A percentile compares a stretch with the other conserved stretches of the same genome.
phyloP scores from a whole-genome alignment of 176 grass and related monocot genomes.

The Aegilops sharonensis region DNA sequence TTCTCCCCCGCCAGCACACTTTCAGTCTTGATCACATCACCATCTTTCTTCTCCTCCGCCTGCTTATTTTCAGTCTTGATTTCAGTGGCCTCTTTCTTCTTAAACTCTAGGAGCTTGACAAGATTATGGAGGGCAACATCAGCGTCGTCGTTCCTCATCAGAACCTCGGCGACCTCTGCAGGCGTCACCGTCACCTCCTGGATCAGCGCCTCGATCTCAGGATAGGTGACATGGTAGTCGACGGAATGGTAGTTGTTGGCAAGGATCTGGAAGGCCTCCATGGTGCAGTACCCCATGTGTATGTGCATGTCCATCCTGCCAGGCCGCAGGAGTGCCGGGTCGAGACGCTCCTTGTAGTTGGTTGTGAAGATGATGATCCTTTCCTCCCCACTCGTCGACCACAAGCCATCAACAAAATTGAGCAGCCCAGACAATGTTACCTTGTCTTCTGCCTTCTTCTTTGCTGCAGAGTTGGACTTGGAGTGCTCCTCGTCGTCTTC shows the following conservation, averaged over 20 bases:
- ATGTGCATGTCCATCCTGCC: constrained; percentile 93
- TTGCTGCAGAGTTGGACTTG: constrained; percentile 4
- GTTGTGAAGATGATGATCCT: constrained; percentile 90
- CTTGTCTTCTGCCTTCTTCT: constrained; percentile 47
- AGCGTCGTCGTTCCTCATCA: constrained; percentile 61
- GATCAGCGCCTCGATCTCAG: constrained; percentile 51
- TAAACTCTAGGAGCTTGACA: constrained; percentile 43
- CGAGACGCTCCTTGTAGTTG: constrained; percentile 82
- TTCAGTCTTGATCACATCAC: background rate
- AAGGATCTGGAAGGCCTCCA: constrained; percentile 54
- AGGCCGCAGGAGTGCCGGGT: constrained; percentile 69
- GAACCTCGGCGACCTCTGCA: constrained; percentile 63
- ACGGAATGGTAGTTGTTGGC: constrained; percentile 65
- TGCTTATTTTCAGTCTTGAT: background rate
- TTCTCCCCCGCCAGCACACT: background rate
- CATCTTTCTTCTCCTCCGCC: background rate
- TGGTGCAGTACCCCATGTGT: constrained; percentile 78
- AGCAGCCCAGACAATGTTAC: constrained; percentile 69
- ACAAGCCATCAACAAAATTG: constrained; percentile 83
- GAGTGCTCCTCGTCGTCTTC: background rate
- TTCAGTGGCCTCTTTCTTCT: constrained; percentile 32
- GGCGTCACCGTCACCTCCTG: constrained; percentile 49
- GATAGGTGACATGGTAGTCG: constrained; percentile 38
- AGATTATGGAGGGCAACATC: constrained; percentile 39
- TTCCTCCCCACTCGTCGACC: constrained; percentile 75